Base-by-base conservation (phyloP, 1,284 basidiomycete genomes). In the Ceratobasidium papillatum region DNA sequence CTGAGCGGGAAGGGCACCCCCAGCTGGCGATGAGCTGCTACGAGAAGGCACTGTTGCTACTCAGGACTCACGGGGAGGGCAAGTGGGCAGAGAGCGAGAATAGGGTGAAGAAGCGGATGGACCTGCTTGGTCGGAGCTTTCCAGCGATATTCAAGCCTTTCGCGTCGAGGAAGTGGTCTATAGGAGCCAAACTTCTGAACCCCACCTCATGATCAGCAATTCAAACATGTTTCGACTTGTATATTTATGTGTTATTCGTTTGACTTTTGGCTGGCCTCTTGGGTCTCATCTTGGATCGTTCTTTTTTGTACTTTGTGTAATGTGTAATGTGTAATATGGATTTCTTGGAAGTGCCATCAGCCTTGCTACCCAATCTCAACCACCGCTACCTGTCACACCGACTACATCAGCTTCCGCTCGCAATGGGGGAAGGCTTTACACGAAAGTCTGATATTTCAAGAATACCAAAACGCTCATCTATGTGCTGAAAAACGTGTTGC, bases 61-160 rank as follows among this genome's bases (percentile, higher is more conserved):
- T 73, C 22, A 62, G 62, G 69, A 62, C 41, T 1, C 43, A 51
- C 11, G 69, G 69, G 1, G n/a, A 62, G 22, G 69, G 69, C 43
- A 61, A 59, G 58, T 73, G 69, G 69, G 12, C 41, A n/a, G 69
- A 61, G 22, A 52, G 61, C 47, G 69, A 73, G 45, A 51, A 34
- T 25, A 41, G 69, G 27, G 69, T 73, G n/a, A 62, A 73, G 47
- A 34, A 41, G 22, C 32, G 59, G 45, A 61, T 62, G 36, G 45
- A 36, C 22, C 43, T 62, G n/a, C 47, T 73, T n/a, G 25, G 43
- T 25, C 38, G 32, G 32, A 32, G 45, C 2, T 47, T 64, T 43
- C 62, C 62, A 17, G 5, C 38, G 27, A 45, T 47, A 41, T 64
- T 49, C 27, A 47, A n/a, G 27, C 41, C 25, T 5, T 32, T 27